Evolutionary conservation across 164 flowering plant genomes (phyloP).

Genomic region (Nymphaea thermarum): DNA sequence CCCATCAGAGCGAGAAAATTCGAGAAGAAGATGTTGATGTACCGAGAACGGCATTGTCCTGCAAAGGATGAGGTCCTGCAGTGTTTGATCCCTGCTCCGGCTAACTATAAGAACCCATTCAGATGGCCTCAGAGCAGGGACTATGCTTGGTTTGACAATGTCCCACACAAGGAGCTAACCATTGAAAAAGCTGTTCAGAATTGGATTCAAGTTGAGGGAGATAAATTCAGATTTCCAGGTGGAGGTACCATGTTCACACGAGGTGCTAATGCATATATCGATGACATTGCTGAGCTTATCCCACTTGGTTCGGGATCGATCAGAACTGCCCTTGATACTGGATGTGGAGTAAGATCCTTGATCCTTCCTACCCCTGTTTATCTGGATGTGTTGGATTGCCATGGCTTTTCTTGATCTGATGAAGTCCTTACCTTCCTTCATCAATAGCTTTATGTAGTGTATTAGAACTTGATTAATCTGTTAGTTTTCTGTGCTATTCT

Average conservation of each 20-base stretch:
- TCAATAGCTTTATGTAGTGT: not conserved
- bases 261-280: conserved; percentile 94
- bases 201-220: conserved; percentile 94
- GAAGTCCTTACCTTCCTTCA: not conserved
- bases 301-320: conserved; percentile 62
- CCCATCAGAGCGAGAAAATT: conserved; percentile 50
- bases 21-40: conserved; percentile 56
- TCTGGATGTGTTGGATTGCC: not conserved
- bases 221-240: conserved; percentile 81
- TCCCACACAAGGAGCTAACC: conserved; percentile 91
- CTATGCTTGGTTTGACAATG: conserved; percentile 86
- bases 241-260: conserved; percentile 98
- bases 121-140: conserved; percentile 98
- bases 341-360: conserved; percentile 69
- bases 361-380: not conserved
- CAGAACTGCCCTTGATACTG: conserved; percentile 93
- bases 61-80: conserved; percentile 43
- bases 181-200: conserved; percentile 96
- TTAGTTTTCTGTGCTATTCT: too few species aligned
- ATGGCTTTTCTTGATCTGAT: not conserved
- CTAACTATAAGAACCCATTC: conserved; percentile 83
- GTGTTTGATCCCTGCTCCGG: conserved; percentile 88
- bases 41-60: conserved; percentile 92
- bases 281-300: conserved; percentile 66
- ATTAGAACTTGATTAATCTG: too few species aligned